Base-by-base conservation (phyloP, 768 basidiomycete genomes). In the Termitomyces sp. region DNA sequence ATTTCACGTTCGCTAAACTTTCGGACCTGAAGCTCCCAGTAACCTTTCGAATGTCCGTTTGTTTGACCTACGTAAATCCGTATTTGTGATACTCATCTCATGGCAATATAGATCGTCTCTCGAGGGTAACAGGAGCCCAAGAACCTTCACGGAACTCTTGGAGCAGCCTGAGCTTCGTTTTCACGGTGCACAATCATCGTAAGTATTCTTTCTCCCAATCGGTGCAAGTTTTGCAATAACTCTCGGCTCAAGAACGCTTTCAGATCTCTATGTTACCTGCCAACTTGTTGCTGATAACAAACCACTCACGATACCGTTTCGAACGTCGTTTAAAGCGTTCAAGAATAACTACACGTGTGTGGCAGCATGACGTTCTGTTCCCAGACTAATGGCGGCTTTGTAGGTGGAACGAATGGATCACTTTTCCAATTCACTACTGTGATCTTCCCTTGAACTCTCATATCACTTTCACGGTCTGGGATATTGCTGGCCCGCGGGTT, bases 391-490 rank as follows among this genome's bases (percentile, higher is more conserved):
- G 26, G 17, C 41, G 17, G 10, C 24, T 7, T 46, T 55, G 41
- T 56, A 63, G 62, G 19, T 99, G 96, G 96, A 98, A 98, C 66
- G 93, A 98, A 75, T 90, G 88, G 83, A 84, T 99, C 40, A 86
- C 88, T 0, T 73, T 98, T 11, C 96, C 96, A 0, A 90, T 97
- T 65, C 85, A 87, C 28, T 97, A 96, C 61, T 93, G 93, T 58
- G 94, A 97, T 66, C 76, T 99, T n/a, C 93, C 93, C 0, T 70
- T 93, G 46, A 88, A 76, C 66, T 85, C 93, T 1, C 94, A 97
- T 63, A 78, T 99, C 50, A 88, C 90, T 0, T 89, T 98, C 64
- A 98, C 97, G 0, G 87, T 98, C 7, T 98, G 93, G 90, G 95
- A 98, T 65, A 94, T 94, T 56, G 88, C 85, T 37, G 89, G 90